Evolutionary conservation across 1,284 basidiomycete genomes (phyloP), one percentile per base, ranked within the genome.

Genomic region (Wallemia hederae): DNA sequence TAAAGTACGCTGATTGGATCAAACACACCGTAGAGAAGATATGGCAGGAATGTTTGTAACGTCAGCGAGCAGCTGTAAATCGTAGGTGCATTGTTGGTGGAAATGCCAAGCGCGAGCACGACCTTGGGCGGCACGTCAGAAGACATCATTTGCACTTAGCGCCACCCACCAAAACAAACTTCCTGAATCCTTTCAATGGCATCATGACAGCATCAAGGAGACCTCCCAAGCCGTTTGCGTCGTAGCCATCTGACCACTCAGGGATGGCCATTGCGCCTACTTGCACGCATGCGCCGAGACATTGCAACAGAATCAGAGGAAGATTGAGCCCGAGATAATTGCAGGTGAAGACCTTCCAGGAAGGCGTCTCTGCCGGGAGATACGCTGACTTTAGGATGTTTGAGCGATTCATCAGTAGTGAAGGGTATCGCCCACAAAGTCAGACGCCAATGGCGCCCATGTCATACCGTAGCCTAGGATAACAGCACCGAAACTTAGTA

Each of bases 381-480:
- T 71, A 66, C 61, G 71, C 71, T 31, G 69, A 64, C 63, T 67
- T 3, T 19, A 27, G 29, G 29, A 31, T 49, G 11, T 9, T 5
- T 49, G 19, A 49, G 39, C n/a, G 11, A 5, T 3, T 11, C 19
- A n/a, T 49, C 5, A 14, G 22, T 15, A 17, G 22, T 49, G n/a
- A 17, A 49, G 5, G 19, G 22, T n/a, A 15, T 22, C n/a, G 22
- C 56, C 17, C 27, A 58, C 81, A 77, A 77, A 87, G 66, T 88
- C 85, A 2, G 81, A 81, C 11, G 77, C 75, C 62, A 87, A 69
- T 0, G 77, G 72, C 1, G 79, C 74, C 66, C 76, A 84, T 0
- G 82, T 80, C 60, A 85, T 76, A 0, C 80, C 76, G 64, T 85
- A 88, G 0, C 83, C 83, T 0, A 83, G 82, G 33, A 86, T 71